Evolutionary conservation across 768 basidiomycete species (phyloP).

Genomic region (Boletus pseudo-olivaceus): DNA sequence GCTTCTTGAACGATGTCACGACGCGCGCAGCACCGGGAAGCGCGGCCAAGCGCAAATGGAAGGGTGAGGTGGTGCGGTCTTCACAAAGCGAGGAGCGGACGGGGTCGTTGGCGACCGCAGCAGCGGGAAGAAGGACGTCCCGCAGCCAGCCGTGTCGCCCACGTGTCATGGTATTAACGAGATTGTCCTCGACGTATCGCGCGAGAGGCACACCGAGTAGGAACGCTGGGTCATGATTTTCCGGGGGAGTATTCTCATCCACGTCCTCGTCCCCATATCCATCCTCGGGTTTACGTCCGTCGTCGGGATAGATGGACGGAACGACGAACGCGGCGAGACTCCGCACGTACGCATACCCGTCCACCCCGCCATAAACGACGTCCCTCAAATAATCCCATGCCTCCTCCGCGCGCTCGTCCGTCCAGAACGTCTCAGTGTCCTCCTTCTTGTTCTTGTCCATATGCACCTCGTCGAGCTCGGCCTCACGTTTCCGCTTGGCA

Average conservation of each 20-base stretch:
- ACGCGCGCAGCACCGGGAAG: slow-evolving; percentile 12
- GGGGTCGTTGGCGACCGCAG: not conserved
- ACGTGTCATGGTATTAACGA: slow-evolving; percentile 40
- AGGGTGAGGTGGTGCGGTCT: not conserved
- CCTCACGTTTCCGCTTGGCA: slow-evolving; percentile 17
- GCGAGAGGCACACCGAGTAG: slow-evolving; percentile 35
- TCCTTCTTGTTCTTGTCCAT: not conserved
- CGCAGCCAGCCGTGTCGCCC: slow-evolving; percentile 39
- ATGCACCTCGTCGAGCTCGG: not conserved
- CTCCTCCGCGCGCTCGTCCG: slow-evolving; percentile 42
- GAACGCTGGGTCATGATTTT: not conserved
- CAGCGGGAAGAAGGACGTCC: slow-evolving; percentile 17
- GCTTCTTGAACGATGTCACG: not conserved
- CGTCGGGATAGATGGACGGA: slow-evolving; percentile 18
- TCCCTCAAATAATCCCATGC: slow-evolving; percentile 66
- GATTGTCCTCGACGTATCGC: slow-evolving; percentile 39
- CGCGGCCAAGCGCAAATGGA: slow-evolving; percentile 9
- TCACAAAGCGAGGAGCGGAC: not conserved
- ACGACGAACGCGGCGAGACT: slow-evolving; percentile 73
- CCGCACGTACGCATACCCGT: slow-evolving; percentile 71
- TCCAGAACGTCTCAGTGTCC: slow-evolving; percentile 43
- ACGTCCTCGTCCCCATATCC: not conserved
- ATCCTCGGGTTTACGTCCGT: not conserved
- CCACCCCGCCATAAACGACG: slow-evolving; percentile 76
- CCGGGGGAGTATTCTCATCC: not conserved